Percentiles rank a stretch among this genome's conserved stretches.
Conservation (phyloP, 1,284 basidiomycete genomes). For the Leccinum huronense region DNA sequence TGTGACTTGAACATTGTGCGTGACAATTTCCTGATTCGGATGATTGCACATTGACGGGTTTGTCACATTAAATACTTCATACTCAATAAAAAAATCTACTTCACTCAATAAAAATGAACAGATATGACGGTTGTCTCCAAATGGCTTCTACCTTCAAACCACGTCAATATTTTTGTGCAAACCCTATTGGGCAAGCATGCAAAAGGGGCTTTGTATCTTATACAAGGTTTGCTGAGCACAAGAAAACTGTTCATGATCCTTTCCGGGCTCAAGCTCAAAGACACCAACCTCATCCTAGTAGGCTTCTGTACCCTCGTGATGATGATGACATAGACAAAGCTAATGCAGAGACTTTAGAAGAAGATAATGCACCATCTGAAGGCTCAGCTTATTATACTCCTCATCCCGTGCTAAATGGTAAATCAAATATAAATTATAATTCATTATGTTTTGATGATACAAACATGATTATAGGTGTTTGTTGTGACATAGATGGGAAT, state of each 20-base stretch:
- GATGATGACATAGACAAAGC: too few relatives aligned
- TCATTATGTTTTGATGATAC: neutral
- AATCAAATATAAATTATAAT: neutral
- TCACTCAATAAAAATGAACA: too few relatives aligned
- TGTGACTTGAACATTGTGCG: too few relatives aligned
- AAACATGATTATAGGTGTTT: neutral
- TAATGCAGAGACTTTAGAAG: too few relatives aligned
- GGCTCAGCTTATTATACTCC: neutral
- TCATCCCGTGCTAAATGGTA: neutral
- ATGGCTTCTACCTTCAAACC: too few relatives aligned
- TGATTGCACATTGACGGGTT: too few relatives aligned
- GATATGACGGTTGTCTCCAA: too few relatives aligned
- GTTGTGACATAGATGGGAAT: neutral
- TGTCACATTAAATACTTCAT: too few relatives aligned
- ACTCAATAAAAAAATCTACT: too few relatives aligned
- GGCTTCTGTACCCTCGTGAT: neutral
- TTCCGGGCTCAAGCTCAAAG: neutral
- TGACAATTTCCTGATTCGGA: too few relatives aligned
- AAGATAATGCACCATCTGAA: neutral
- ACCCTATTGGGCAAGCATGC: neutral
- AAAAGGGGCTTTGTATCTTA: neutral
- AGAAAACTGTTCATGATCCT: neutral
- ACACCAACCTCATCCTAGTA: neutral
- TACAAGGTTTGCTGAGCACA: neutral
- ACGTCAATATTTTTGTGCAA: neutral